Evolutionary conservation across 2,329 filamentous ascomycete genomes (phyloP).

Genomic region (Kalmusia sp.): DNA sequence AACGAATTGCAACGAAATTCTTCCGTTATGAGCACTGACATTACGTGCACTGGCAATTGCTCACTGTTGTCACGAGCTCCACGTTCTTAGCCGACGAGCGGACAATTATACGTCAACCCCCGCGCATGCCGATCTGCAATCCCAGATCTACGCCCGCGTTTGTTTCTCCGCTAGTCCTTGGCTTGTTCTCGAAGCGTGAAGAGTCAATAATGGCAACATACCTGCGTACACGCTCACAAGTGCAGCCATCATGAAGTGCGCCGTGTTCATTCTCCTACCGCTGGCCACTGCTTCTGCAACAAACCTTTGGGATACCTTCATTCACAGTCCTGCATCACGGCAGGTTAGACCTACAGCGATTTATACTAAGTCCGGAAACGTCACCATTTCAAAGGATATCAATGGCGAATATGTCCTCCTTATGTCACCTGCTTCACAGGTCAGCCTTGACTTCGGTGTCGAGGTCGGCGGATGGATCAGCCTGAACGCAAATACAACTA

Average conservation of each 20-base stretch:
- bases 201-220: neutral
- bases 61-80: too few relatives aligned
- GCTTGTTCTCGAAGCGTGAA: neutral
- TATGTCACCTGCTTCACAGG: constrained; percentile 4
- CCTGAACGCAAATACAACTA: constrained; percentile 10
- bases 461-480: constrained; percentile 24
- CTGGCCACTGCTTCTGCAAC: neutral
- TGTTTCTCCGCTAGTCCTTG: neutral
- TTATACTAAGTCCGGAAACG: constrained; percentile 13
- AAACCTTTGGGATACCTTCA: constrained; percentile 19
- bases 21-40: neutral
- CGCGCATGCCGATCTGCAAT: neutral
- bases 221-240: neutral
- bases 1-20: neutral
- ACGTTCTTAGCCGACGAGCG: neutral
- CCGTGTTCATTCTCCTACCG: neutral
- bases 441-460: constrained; percentile 21
- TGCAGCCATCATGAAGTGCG: neutral
- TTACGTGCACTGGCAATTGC: neutral
- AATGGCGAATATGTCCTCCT: constrained; percentile 4
- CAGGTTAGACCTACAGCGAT: constrained; percentile 13
- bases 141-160: neutral
- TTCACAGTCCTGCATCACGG: constrained; percentile 17
- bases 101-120: neutral
- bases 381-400: constrained; percentile 18